These are phyloP conservation scores for Murraya paniculata DNA, from an alignment of 345 rosid genomes.

Conservation along the genomic window DNA sequence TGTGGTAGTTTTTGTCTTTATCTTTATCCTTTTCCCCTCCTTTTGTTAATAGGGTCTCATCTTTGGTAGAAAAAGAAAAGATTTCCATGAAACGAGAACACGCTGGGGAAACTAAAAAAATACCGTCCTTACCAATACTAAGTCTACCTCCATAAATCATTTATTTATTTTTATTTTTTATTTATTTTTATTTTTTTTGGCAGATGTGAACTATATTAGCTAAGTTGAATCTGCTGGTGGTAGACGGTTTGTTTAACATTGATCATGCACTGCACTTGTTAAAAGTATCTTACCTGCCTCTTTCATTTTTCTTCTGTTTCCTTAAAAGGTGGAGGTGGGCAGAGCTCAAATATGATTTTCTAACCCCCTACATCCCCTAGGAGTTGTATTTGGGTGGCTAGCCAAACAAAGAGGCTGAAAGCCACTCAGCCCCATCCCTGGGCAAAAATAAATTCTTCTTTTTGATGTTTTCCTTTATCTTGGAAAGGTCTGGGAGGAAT, in stretches of 20 bases:
- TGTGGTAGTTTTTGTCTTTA: conserved; percentile 3
- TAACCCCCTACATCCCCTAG: too few relatives aligned
- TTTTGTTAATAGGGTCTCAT: background rate
- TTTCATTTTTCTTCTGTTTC: background rate
- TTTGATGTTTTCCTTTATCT: conserved; percentile 1
- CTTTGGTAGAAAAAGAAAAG: background rate
- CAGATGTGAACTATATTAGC: background rate
- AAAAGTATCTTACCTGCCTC: background rate
- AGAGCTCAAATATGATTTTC: too few relatives aligned
- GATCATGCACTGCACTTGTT: background rate
- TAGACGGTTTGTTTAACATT: background rate
- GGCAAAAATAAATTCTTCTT: background rate
- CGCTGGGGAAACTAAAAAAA: background rate
- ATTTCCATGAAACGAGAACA: background rate
- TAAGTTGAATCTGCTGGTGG: background rate
- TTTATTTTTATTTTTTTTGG: too few relatives aligned
- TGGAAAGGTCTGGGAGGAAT: conserved; percentile 92
- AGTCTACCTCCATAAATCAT: background rate
- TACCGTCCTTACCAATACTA: background rate
- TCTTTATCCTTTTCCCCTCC: background rate
- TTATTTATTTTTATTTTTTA: too few relatives aligned
- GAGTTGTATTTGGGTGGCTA: too few relatives aligned
- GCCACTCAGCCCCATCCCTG: too few relatives aligned
- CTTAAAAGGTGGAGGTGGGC: too few relatives aligned
- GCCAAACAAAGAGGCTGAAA: too few relatives aligned